Evolutionary conservation across 176 grass and related monocot species (phyloP).

Genomic region (Carex kokanica): DNA sequence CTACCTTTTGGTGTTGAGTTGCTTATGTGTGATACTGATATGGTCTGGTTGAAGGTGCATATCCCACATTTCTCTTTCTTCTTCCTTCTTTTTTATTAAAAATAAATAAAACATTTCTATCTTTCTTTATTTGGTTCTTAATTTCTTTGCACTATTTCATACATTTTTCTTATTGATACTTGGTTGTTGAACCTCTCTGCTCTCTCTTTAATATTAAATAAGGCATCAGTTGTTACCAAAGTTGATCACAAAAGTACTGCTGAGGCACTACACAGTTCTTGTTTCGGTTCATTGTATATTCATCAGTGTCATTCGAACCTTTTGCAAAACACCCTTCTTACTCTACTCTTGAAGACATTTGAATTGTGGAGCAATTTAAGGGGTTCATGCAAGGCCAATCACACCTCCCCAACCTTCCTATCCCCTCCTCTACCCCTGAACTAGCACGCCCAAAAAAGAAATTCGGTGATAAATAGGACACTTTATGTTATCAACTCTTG

Average conservation of each 20-base stretch:
- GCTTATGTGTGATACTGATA: slow-evolving; percentile 98
- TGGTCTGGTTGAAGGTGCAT: slow-evolving; percentile 89
- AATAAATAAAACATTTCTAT: background rate
- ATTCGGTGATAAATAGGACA: background rate
- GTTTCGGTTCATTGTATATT: background rate
- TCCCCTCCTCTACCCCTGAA: background rate
- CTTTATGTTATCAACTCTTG: background rate
- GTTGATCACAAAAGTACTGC: background rate
- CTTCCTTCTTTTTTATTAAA: background rate
- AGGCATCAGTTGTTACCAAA: background rate
- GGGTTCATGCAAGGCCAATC: background rate
- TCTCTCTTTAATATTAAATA: background rate
- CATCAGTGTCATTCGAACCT: background rate
- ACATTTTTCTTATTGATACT: background rate
- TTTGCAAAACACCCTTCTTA: background rate
- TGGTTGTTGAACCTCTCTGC: background rate
- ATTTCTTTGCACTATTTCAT: background rate
- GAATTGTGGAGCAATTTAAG: background rate
- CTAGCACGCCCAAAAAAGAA: background rate
- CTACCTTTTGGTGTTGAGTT: slow-evolving; percentile 83
- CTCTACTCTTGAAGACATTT: background rate
- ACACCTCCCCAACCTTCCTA: background rate
- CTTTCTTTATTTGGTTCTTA: background rate
- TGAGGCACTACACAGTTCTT: background rate
- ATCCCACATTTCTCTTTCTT: background rate